Evolutionary conservation across 768 basidiomycete genomes (phyloP), one percentile per base, ranked within the genome.

Genomic region (Auricularia sp.): DNA sequence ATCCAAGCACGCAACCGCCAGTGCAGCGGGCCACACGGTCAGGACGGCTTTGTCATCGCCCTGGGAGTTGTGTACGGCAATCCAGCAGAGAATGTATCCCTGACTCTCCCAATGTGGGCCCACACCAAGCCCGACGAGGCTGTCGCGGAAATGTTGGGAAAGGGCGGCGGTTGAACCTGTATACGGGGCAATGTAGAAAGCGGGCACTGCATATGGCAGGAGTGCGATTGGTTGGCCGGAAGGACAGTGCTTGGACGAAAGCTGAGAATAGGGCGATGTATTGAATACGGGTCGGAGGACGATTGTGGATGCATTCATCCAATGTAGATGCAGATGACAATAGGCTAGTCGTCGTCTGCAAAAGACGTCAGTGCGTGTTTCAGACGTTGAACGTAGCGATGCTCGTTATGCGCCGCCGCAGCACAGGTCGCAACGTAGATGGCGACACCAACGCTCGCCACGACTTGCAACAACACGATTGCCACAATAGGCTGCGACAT

Each of bases 41-140:
- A 81, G 77, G 36, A 89, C 75, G 0, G 90, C 90, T 68, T 90
- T 91, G 67, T 90, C 88, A 71, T 91, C 90, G 36, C 87, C 88
- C 67, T 87, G 88, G 66, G 82, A 85, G 69, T 89, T 89, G 72
- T 90, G 83, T 21, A 91, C 86, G 36, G 80, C 81, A 43, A 91
- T 79, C 86, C 87, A 91, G 3, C 83, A 87, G 62, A 91, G 84
- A 56, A 90, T 73, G 71, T 84, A 90, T 16, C 69, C 68, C 2
- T 73, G 72, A 44, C n/a, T 5, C 11, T 66, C 64, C 21, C 47
- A 34, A 21, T 62, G n/a, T 33, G 53, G 23, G 16, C 60, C 61
- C 16, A 61, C 66, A 21, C 89, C 90, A 11, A 86, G 77, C 1
- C 90, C 89, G 12, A 74, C 67, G 2, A 92, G 78, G 2, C 85